These are phyloP conservation scores for Stachybotrys chartarum DNA, from an alignment of 2,329 filamentous ascomycete species.

Conservation along the genomic window DNA sequence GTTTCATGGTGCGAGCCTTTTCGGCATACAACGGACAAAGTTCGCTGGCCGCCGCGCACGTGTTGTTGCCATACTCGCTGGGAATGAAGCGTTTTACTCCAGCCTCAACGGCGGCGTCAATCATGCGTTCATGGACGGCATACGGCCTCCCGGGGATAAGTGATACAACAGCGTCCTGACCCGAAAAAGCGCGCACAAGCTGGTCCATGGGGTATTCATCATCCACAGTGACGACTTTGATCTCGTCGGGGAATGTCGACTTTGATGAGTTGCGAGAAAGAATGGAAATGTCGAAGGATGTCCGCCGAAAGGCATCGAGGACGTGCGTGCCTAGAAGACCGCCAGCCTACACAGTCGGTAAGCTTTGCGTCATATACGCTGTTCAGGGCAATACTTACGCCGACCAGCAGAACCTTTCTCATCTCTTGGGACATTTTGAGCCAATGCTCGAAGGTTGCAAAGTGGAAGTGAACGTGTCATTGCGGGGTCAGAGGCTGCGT, in stretches of 20 bases:
- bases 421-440: not conserved
- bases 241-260: slow-evolving; percentile 2
- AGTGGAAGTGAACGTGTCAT: too few species aligned
- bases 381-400: not conserved
- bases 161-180: slow-evolving; percentile 24
- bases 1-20: slow-evolving; percentile 6
- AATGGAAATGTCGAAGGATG: slow-evolving; percentile 3
- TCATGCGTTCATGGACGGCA: slow-evolving; percentile 36
- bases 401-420: not conserved
- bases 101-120: slow-evolving; percentile 40
- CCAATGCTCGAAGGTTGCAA: not conserved
- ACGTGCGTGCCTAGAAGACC: slow-evolving; percentile 4
- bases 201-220: slow-evolving; percentile 1
- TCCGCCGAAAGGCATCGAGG: slow-evolving; percentile 1
- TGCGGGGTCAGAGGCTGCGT: too few species aligned
- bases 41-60: not conserved
- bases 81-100: slow-evolving; percentile 32
- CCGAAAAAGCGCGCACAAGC: slow-evolving; percentile 7
- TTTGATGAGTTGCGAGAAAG: slow-evolving; percentile 4
- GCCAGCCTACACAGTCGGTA: not conserved
- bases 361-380: too few species aligned
- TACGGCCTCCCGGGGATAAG: slow-evolving; percentile 20
- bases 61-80: slow-evolving; percentile 31
- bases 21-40: slow-evolving; percentile 2
- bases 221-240: slow-evolving; percentile 1